Conservation (phyloP, 306 rosid genomes). For the Gastrolobium villosum region DNA sequence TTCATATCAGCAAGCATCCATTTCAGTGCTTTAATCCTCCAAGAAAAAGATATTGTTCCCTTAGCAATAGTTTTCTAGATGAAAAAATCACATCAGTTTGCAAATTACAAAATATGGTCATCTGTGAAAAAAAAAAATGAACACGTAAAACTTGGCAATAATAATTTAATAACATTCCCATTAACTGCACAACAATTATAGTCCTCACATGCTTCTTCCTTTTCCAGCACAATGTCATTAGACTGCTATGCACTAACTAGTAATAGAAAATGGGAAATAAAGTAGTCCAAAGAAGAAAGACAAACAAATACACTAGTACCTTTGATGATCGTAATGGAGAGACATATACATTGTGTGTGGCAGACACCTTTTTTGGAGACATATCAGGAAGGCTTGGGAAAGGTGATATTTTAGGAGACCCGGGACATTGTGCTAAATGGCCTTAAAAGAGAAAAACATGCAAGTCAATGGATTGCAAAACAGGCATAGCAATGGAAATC, state of each 20-base stretch:
- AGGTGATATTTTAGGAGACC: slow-evolving; percentile 89
- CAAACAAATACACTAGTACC: slow-evolving; percentile 62
- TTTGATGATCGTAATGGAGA: slow-evolving; percentile 96
- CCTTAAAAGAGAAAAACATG: slow-evolving; percentile 42
- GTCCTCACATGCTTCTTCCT: slow-evolving; percentile 30
- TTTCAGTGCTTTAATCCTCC: not conserved
- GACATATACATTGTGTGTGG: slow-evolving; percentile 92
- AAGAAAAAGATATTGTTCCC: slow-evolving; percentile 1
- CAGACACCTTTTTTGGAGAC: slow-evolving; percentile 99
- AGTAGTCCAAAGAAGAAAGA: slow-evolving; percentile 10
- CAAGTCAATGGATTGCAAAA: slow-evolving; percentile 46
- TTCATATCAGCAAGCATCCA: not conserved
- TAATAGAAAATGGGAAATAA: slow-evolving; percentile 3
- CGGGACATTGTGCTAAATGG: slow-evolving; percentile 82
- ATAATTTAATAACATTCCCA: not conserved
- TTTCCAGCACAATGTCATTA: slow-evolving; percentile 20
- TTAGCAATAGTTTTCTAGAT: not conserved
- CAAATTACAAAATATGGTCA: slow-evolving; percentile 5
- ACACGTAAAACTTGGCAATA: not conserved
- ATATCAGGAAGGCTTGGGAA: slow-evolving; percentile 98
- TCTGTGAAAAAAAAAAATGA: not conserved
- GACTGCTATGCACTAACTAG: slow-evolving; percentile 8
- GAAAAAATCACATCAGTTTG: not conserved
- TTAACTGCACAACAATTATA: not conserved
- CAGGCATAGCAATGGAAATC: slow-evolving; percentile 19